phyloP scores from a whole-genome alignment of 306 rosid species.

The Trifolium fragiferum region DNA sequence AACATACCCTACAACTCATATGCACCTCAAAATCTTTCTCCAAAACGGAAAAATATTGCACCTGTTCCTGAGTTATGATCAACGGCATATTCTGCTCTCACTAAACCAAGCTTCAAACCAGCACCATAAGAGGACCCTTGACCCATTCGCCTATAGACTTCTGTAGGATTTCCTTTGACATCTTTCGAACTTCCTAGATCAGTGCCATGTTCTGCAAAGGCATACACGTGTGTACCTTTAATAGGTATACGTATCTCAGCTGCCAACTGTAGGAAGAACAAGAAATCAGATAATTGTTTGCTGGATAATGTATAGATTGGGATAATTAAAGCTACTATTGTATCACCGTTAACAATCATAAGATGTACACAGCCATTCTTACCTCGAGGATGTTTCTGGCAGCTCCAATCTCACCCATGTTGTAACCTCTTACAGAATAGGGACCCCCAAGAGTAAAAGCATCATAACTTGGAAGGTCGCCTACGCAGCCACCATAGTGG shows the following conservation, averaged over 20 bases:
- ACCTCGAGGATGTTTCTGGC: constrained; percentile 98
- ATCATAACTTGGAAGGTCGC: constrained; percentile 97
- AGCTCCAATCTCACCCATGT: constrained; percentile 98
- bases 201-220: constrained; percentile 93
- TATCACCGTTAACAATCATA: constrained; percentile 15
- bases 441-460: constrained; percentile 99
- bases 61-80: constrained; percentile 97
- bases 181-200: constrained; percentile 94
- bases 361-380: constrained; percentile 18
- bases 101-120: constrained; percentile 88
- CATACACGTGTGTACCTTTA: constrained; percentile 84
- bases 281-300: constrained; percentile 24
- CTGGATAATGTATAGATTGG: neutral
- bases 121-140: constrained; percentile 89
- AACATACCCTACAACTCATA: constrained; percentile 37
- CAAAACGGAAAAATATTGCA: constrained; percentile 91
- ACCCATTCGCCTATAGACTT: constrained; percentile 93
- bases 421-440: constrained; percentile 97
- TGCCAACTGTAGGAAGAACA: constrained; percentile 68
- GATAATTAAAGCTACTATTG: constrained; percentile 14
- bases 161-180: constrained; percentile 96
- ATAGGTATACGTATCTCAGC: constrained; percentile 86
- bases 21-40: constrained; percentile 85
- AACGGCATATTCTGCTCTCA: constrained; percentile 93
- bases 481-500: constrained; percentile 98